phyloP scores from a whole-genome alignment of 345 rosid species.

The Mangifera indica region DNA sequence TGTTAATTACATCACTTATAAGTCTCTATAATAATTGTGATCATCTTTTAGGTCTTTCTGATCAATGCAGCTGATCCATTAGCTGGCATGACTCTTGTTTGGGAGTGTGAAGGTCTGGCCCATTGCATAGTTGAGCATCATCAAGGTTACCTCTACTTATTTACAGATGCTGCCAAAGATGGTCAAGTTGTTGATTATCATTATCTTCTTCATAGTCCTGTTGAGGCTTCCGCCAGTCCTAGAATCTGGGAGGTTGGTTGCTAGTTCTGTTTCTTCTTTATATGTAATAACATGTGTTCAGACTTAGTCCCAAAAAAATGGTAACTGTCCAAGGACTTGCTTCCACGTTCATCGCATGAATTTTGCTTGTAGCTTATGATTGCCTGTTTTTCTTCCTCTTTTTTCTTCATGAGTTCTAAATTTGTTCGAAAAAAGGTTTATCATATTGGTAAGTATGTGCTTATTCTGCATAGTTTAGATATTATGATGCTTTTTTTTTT shows the following conservation, averaged over 20 bases:
- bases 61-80: conserved; percentile 90
- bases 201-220: conserved; percentile 69
- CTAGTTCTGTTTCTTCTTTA: conserved; percentile 10
- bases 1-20: conserved; percentile 7
- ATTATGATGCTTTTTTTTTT: conserved; percentile 1
- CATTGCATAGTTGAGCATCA: conserved; percentile 95
- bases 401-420: background rate
- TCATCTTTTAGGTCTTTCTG: conserved; percentile 83
- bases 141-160: conserved; percentile 72
- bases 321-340: background rate
- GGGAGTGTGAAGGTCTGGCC: conserved; percentile 81
- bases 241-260: conserved; percentile 80
- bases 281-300: background rate
- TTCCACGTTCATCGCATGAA: background rate
- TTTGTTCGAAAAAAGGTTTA: background rate
- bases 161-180: conserved; percentile 74
- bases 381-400: conserved; percentile 6
- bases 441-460: background rate
- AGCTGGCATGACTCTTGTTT: conserved; percentile 68
- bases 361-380: background rate
- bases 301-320: background rate
- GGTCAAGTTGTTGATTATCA: conserved; percentile 63
- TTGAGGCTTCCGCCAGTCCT: conserved; percentile 45
- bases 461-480: conserved; percentile 4
- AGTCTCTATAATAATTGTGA: conserved; percentile 23